Evolutionary conservation across 257 asterid species (phyloP).

Genomic region (Solanum ossicruentum): DNA sequence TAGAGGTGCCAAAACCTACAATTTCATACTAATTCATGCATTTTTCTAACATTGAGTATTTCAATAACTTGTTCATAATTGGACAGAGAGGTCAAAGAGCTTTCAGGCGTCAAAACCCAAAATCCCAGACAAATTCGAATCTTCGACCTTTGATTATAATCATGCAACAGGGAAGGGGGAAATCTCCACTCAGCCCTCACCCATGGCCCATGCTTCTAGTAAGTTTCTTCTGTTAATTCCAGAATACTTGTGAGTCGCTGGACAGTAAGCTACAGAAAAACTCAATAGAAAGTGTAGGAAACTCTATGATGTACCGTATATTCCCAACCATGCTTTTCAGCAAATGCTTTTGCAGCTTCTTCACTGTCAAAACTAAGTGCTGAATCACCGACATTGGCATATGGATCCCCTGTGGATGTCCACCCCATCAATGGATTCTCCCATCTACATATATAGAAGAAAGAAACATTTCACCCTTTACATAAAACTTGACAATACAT

Average conservation of each 20-base stretch:
- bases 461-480: slow-evolving; percentile 3
- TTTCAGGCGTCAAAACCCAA: neutral
- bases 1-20: neutral
- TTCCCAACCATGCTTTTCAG: slow-evolving; percentile 90
- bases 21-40: neutral
- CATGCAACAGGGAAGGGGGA: neutral
- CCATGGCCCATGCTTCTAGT: neutral
- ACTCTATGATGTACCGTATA: slow-evolving; percentile 36
- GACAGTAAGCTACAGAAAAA: neutral
- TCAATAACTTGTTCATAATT: neutral
- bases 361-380: slow-evolving; percentile 69
- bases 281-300: neutral
- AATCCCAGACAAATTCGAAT: neutral
- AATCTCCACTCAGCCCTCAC: neutral
- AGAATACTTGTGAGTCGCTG: neutral
- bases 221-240: neutral
- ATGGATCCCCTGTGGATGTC: slow-evolving; percentile 99
- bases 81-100: neutral
- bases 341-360: slow-evolving; percentile 78
- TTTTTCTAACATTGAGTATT: neutral
- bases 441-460: slow-evolving; percentile 48
- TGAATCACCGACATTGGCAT: slow-evolving; percentile 90
- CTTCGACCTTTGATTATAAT: neutral
- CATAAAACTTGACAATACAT: neutral
- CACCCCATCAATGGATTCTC: slow-evolving; percentile 99